Evolutionary conservation across 2,329 filamentous ascomycete genomes (phyloP).

Genomic region (Sordariomycetes sp.): DNA sequence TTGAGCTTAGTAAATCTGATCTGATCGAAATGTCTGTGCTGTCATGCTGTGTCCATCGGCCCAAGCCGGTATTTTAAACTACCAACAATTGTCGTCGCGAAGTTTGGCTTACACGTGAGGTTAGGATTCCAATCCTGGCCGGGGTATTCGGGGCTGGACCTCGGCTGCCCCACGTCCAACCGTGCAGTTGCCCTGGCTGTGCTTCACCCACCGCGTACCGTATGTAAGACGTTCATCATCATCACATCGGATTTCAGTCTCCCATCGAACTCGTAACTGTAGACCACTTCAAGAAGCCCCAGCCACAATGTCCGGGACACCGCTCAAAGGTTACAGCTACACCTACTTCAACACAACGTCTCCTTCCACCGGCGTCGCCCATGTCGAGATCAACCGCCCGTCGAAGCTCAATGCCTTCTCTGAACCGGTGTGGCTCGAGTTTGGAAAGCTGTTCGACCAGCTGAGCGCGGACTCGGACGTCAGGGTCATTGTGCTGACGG

Average conservation of each 20-base stretch:
- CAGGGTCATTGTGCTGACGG: slow-evolving; percentile 70
- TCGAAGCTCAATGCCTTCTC: slow-evolving; percentile 83
- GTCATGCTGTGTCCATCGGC: too few relatives aligned
- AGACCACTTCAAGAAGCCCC: not conserved
- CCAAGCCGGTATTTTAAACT: too few relatives aligned
- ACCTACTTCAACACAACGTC: slow-evolving; percentile 67
- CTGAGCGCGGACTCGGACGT: slow-evolving; percentile 66
- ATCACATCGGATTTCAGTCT: not conserved
- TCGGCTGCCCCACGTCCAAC: slow-evolving; percentile 4
- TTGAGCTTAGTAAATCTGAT: too few relatives aligned
- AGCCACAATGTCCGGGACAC: slow-evolving; percentile 10
- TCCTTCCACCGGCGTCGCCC: slow-evolving; percentile 66
- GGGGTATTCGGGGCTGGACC: not conserved
- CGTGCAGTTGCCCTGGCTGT: too few relatives aligned
- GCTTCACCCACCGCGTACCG: not conserved
- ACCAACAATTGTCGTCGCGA: too few relatives aligned
- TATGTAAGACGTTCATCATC: not conserved
- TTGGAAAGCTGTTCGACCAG: slow-evolving; percentile 60
- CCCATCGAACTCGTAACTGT: not conserved
- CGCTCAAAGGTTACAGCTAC: slow-evolving; percentile 35
- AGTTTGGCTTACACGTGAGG: not conserved
- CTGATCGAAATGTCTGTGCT: too few relatives aligned
- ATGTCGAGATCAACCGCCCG: slow-evolving; percentile 85
- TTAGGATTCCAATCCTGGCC: too few relatives aligned
- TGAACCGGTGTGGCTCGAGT: slow-evolving; percentile 78